Base-by-base conservation (phyloP, 148 eudicot genomes). In the Agrostemma githago region DNA sequence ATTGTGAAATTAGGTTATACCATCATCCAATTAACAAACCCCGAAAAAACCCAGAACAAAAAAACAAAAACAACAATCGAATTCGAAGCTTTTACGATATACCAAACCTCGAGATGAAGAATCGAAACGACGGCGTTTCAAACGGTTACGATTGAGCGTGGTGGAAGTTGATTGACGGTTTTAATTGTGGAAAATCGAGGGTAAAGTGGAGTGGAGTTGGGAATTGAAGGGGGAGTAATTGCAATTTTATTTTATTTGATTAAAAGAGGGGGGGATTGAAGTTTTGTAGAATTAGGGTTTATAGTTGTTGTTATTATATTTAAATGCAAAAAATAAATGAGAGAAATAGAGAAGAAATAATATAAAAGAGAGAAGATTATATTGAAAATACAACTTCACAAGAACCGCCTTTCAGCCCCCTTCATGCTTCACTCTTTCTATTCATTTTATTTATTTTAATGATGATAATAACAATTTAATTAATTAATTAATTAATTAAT, bases 191-290 rank as follows among this genome's bases (percentile, higher is more conserved):
- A 21, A 21, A 14, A 48, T 70, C 41, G 20, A 2, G 39, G 9
- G 74, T 2, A 58, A 71, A 71, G 64, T 71, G 46, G 64, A 60
- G 60, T 17, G 43, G 44, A 77, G 68, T 70, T 43, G 40, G 62
- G 58, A 58, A 46, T 16, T 38, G 61, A 48, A 8, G 37, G 20
- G 20, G 61, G 40, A 16, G 56, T 51, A 11, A 51, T 26, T 26
- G 34, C 34, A 26, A 26, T 26, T 26, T 26, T 26, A 26, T 26
- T 26, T 26, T 26, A 26, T 26, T 26, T 26, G 34, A 26, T 51
- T 51, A 9, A 51, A 51, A 51, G 15, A 11, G 56, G 56, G 34
- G 34, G 56, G 14, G 14, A 51, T 51, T 51, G 56, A 51, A 15
- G 14, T 51, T 26, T 26, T 51, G 14, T 15, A 51, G 56, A 51